Conservation (phyloP, 768 basidiomycete species). For the Pholiota conissans region DNA sequence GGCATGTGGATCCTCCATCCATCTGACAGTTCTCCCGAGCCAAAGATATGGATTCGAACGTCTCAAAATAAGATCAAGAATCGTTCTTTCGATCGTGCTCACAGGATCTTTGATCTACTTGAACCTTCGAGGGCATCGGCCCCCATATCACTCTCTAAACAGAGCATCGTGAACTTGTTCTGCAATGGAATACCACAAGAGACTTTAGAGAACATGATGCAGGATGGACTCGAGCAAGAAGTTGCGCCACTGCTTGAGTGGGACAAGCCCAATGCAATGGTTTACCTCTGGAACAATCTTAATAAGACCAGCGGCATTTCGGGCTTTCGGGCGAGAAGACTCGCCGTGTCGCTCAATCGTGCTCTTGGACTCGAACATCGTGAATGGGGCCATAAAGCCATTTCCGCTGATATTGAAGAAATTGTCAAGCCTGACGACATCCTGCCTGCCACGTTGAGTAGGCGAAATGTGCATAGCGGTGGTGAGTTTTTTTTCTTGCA, state of each 20-base stretch:
- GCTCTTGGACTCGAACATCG: slow-evolving; percentile 54
- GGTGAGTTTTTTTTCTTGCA: slow-evolving; percentile 24
- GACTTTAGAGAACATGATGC: slow-evolving; percentile 48
- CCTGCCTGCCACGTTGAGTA: slow-evolving; percentile 21
- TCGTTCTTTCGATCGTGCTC: slow-evolving; percentile 34
- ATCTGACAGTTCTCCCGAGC: slow-evolving; percentile 35
- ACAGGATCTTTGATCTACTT: slow-evolving; percentile 66
- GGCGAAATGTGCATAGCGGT: slow-evolving; percentile 39
- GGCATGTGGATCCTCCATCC: slow-evolving; percentile 63
- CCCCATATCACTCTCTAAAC: slow-evolving; percentile 46
- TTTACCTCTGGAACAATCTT: slow-evolving; percentile 51
- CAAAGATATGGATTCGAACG: slow-evolving; percentile 59
- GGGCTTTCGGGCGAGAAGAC: slow-evolving; percentile 40
- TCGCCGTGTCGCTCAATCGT: slow-evolving; percentile 50
- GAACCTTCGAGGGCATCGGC: slow-evolving; percentile 43
- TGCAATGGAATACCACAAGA: slow-evolving; percentile 53
- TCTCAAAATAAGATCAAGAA: slow-evolving; percentile 63
- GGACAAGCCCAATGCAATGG: slow-evolving; percentile 45
- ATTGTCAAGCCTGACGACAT: slow-evolving; percentile 16
- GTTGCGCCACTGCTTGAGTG: slow-evolving; percentile 54
- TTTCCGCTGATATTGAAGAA: slow-evolving; percentile 20
- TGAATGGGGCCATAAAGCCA: slow-evolving; percentile 36
- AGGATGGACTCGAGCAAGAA: slow-evolving; percentile 46
- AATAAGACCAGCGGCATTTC: slow-evolving; percentile 47
- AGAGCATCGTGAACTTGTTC: slow-evolving; percentile 61